Evolutionary conservation across 179 eudicot species (phyloP).

Genomic region (Monotropa hypopitys): DNA sequence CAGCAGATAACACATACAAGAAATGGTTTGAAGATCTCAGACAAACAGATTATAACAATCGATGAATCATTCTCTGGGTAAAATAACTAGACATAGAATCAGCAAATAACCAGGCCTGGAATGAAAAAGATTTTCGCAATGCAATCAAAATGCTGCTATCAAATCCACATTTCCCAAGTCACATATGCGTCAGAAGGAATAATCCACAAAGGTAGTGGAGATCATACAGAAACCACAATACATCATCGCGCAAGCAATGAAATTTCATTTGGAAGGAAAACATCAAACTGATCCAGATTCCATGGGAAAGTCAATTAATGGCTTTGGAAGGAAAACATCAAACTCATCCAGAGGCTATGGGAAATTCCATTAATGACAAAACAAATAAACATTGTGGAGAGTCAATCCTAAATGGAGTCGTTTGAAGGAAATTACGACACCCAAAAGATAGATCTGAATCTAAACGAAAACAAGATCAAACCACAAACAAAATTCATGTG

Average conservation of each 20-base stretch:
- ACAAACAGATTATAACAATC: not conserved
- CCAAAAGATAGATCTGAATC: constrained; percentile 4
- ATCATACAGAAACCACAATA: not conserved
- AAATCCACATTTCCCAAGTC: not conserved
- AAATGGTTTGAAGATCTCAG: not conserved
- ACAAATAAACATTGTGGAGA: not conserved
- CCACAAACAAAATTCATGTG: not conserved
- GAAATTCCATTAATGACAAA: not conserved
- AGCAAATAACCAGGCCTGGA: not conserved
- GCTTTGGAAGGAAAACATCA: not conserved
- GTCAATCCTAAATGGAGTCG: not conserved
- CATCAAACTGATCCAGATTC: not conserved
- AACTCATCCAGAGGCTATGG: not conserved
- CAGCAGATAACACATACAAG: not conserved
- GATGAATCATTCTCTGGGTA: not conserved
- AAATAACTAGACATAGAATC: not conserved
- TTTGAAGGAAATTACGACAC: not conserved
- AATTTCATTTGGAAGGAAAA: not conserved
- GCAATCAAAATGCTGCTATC: not conserved
- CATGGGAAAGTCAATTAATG: not conserved
- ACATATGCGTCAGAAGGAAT: not conserved
- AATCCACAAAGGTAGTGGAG: not conserved
- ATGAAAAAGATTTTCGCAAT: not conserved
- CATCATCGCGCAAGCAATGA: not conserved
- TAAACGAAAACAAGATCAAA: not conserved